Evolutionary conservation across 345 rosid genomes (phyloP).

Genomic region (Durio zibethinus): DNA sequence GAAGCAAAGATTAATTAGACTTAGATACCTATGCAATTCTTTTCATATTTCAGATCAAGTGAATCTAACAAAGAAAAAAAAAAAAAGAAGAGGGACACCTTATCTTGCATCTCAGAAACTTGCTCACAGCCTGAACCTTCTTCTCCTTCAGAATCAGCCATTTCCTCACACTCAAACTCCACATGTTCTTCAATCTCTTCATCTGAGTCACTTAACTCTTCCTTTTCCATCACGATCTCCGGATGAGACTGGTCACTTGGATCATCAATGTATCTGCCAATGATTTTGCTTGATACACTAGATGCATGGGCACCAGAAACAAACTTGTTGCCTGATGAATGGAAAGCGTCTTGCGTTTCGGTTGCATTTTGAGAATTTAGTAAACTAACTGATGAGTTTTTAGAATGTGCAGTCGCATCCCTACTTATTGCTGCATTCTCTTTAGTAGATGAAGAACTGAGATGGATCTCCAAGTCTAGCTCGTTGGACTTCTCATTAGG

Average conservation of each 20-base stretch:
- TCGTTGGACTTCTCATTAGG: conserved; percentile 43
- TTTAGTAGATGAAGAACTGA: conserved; percentile 53
- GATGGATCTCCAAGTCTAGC: conserved; percentile 71
- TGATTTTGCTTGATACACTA: conserved; percentile 26
- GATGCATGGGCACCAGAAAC: conserved; percentile 33
- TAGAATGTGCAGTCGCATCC: conserved; percentile 28
- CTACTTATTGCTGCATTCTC: conserved; percentile 30
- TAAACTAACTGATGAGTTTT: conserved; percentile 9
- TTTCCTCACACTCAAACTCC: conserved; percentile 97
- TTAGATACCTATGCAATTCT: conserved; percentile 3
- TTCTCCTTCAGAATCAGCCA: conserved; percentile 95
- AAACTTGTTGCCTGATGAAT: conserved; percentile 17
- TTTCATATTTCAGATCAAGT: conserved; percentile 14
- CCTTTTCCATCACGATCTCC: conserved; percentile 95
- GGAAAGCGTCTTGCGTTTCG: conserved; percentile 25
- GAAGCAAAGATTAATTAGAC: neutral
- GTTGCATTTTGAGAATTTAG: conserved; percentile 20
- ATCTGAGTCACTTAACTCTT: conserved; percentile 95
- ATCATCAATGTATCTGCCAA: conserved; percentile 35
- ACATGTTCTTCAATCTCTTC: conserved; percentile 89
- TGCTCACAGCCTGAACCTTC: conserved; percentile 47
- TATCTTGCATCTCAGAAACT: conserved; percentile 38
- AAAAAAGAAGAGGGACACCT: conserved; percentile 35
- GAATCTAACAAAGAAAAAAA: conserved; percentile 5
- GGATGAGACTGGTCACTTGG: conserved; percentile 55